A percentile compares a stretch with the other conserved stretches of the same genome.
These are phyloP conservation scores for Botryosphaeria dothidea DNA, from an alignment of 2,329 filamentous ascomycete species.

Conservation along the genomic window DNA sequence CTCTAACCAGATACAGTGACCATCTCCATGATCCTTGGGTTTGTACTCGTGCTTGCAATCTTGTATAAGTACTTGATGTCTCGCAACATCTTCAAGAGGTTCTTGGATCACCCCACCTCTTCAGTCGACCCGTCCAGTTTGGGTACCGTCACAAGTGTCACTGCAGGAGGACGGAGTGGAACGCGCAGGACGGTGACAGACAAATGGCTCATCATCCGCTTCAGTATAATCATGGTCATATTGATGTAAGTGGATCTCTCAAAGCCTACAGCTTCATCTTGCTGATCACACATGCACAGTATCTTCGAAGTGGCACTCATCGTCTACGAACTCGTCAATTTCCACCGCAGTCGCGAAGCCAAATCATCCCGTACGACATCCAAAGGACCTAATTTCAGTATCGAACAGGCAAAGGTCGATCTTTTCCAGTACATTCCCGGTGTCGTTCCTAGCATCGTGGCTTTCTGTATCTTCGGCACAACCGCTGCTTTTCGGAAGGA, in stretches of 20 bases:
- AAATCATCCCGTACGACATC: background rate
- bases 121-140: background rate
- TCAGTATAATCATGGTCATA: slow-evolving; percentile 9
- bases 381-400: background rate
- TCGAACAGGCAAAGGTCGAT: slow-evolving; percentile 5
- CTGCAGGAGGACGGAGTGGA: background rate
- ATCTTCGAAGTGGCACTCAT: slow-evolving; percentile 10
- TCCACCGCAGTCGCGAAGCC: background rate
- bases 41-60: slow-evolving; percentile 1
- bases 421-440: slow-evolving; percentile 12
- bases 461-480: slow-evolving; percentile 13
- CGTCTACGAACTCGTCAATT: slow-evolving; percentile 10
- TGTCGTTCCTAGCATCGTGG: background rate
- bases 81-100: slow-evolving; percentile 6
- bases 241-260: background rate
- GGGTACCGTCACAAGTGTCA: background rate
- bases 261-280: too few relatives aligned
- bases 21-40: background rate
- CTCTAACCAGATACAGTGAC: background rate
- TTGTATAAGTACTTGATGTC: slow-evolving; percentile 11
- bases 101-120: background rate
- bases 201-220: slow-evolving; percentile 14
- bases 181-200: background rate
- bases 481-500: background rate
- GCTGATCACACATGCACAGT: background rate